Conservation (phyloP, 345 rosid genomes). For the Sapria himalayana region DNA sequence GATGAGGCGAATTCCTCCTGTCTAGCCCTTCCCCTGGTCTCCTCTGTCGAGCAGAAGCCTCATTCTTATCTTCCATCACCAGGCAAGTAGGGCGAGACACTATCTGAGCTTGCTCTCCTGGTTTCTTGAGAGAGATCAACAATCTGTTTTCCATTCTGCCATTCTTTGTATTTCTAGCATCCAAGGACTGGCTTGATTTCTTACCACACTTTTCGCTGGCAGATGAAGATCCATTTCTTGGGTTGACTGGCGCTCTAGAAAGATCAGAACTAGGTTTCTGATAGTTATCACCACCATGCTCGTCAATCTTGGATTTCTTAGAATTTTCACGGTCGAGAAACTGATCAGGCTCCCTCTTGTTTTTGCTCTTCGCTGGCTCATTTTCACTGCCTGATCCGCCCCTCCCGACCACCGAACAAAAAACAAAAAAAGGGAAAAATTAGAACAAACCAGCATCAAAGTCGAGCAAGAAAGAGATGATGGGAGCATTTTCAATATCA, state of each 20-base stretch:
- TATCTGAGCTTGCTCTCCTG: slow-evolving; percentile 19
- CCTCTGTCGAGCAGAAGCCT: slow-evolving; percentile 20
- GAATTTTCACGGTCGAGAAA: slow-evolving; percentile 13
- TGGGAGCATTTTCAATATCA: slow-evolving; percentile 2
- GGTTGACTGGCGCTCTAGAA: slow-evolving; percentile 8
- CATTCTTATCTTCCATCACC: slow-evolving; percentile 17
- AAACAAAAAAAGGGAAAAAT: slow-evolving; percentile 7
- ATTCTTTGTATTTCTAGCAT: slow-evolving; percentile 16
- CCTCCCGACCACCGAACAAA: no score
- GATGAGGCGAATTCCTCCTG: slow-evolving; percentile 13
- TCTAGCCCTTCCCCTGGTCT: slow-evolving; percentile 18
- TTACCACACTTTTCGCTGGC: slow-evolving; percentile 10
- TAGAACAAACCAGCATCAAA: background rate
- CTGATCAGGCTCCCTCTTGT: slow-evolving; percentile 22
- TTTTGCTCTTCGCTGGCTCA: slow-evolving; percentile 18
- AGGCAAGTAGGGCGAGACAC: no score
- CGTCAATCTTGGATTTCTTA: slow-evolving; percentile 25
- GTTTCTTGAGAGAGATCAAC: slow-evolving; percentile 15
- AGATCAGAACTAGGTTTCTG: slow-evolving; percentile 8
- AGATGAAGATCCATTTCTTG: slow-evolving; percentile 9
- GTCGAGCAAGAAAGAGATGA: background rate
- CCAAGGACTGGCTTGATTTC: slow-evolving; percentile 10
- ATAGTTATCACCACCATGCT: slow-evolving; percentile 6
- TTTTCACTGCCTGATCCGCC: slow-evolving; percentile 20
- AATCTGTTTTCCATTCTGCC: slow-evolving; percentile 15